Percentiles rank a stretch among this genome's conserved stretches.
These are phyloP conservation scores for Penicillium sp. DNA, from an alignment of 2,329 filamentous ascomycete species.

Conservation along the genomic window DNA sequence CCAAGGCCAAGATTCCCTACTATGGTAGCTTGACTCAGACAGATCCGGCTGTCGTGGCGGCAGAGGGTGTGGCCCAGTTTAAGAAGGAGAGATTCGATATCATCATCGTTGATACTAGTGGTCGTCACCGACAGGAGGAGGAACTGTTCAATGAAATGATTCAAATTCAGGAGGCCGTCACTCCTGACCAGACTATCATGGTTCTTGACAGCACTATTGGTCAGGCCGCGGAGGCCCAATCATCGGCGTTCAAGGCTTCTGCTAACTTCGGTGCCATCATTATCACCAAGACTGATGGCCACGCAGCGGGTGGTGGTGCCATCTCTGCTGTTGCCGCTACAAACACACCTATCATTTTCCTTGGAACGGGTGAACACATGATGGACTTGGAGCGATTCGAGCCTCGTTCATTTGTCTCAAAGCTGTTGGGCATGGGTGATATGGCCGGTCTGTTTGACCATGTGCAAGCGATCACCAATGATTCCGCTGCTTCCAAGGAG, in stretches of 20 bases:
- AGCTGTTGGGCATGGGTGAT: constrained; percentile 94
- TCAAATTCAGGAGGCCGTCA: constrained; percentile 88
- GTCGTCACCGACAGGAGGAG: constrained; percentile 89
- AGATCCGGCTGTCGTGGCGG: constrained; percentile 87
- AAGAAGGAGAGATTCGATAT: constrained; percentile 98
- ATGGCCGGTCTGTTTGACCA: constrained; percentile 95
- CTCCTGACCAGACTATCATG: constrained; percentile 96
- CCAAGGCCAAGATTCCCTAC: constrained; percentile 98
- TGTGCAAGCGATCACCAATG: constrained; percentile 89
- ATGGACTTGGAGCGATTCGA: constrained; percentile 90
- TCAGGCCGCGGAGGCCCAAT: constrained; percentile 91
- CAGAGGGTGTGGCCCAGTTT: constrained; percentile 97
- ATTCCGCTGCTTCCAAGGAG: constrained; percentile 77
- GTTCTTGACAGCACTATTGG: constrained; percentile 95
- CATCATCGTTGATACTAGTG: constrained; percentile 97
- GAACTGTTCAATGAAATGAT: constrained; percentile 97
- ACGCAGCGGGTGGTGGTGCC: constrained; percentile 91
- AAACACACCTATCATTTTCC: constrained; percentile 94
- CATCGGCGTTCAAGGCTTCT: constrained; percentile 94
- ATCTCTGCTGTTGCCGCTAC: constrained; percentile 97
- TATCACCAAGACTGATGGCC: constrained; percentile 97
- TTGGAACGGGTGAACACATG: constrained; percentile 97
- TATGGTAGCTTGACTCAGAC: constrained; percentile 96
- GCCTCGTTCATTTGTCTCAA: constrained; percentile 89
- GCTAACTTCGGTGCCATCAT: constrained; percentile 98